Evolutionary conservation across 1,284 basidiomycete genomes (phyloP).

Genomic region (Ceratobasidium sp.): DNA sequence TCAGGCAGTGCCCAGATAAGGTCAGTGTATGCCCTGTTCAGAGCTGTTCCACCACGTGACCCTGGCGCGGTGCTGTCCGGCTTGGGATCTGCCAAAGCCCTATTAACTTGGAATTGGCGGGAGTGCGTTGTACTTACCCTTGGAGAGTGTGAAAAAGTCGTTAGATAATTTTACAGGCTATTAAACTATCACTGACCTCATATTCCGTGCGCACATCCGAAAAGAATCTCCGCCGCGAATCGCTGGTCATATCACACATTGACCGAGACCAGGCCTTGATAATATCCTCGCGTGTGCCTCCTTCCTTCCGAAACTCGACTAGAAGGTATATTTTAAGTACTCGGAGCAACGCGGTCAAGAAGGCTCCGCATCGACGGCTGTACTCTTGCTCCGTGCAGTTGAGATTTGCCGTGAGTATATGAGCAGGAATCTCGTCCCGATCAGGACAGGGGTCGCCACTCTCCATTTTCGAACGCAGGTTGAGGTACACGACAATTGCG

Average conservation of each 20-base stretch:
- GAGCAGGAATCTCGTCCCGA: background rate
- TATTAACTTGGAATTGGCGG: no score
- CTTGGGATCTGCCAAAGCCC: no score
- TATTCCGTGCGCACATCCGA: background rate
- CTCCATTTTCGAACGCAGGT: background rate
- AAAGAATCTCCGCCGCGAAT: background rate
- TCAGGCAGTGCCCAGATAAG: background rate
- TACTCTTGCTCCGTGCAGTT: background rate
- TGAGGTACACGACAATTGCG: conserved; percentile 1
- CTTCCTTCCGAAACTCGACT: no score
- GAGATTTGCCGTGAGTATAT: background rate
- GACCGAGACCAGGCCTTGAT: background rate
- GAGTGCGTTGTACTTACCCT: background rate
- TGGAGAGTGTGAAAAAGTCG: no score
- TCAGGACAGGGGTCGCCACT: background rate
- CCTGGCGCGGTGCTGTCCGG: no score
- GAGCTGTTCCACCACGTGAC: no score
- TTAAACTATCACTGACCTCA: background rate
- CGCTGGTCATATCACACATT: background rate
- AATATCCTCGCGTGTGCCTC: background rate
- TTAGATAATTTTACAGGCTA: background rate
- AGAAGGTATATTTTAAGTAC: background rate
- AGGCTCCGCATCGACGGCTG: background rate
- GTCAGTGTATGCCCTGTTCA: background rate
- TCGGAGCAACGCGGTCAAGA: conserved; percentile 5